phyloP scores from a whole-genome alignment of 106 monocot species.

The Posidonia australis region DNA sequence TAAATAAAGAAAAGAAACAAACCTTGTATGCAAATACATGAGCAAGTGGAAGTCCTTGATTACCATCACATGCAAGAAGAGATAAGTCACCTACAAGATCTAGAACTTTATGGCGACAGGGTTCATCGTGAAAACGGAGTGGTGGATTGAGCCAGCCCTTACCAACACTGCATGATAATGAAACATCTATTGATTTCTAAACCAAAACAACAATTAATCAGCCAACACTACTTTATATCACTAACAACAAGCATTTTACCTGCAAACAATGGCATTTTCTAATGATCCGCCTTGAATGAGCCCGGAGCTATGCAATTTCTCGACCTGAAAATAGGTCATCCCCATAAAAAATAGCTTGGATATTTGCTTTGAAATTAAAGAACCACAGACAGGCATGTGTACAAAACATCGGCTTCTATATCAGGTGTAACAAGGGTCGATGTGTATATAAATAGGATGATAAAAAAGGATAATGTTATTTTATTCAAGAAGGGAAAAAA shows the following conservation, averaged over 20 bases:
- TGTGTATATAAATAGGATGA: too few relatives aligned
- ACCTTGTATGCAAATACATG: slow-evolving; percentile 94
- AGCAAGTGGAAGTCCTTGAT: slow-evolving; percentile 71
- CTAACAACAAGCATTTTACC: slow-evolving; percentile 24
- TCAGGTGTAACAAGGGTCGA: too few relatives aligned
- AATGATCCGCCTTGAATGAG: slow-evolving; percentile 77
- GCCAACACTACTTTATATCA: not conserved
- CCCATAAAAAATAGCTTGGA: not conserved
- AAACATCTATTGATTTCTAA: not conserved
- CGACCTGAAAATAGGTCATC: slow-evolving; percentile 27
- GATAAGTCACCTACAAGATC: slow-evolving; percentile 94
- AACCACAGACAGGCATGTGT: too few relatives aligned
- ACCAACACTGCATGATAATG: slow-evolving; percentile 26
- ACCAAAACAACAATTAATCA: not conserved
- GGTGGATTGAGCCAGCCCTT: slow-evolving; percentile 91
- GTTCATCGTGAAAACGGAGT: slow-evolving; percentile 66
- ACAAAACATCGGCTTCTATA: too few relatives aligned
- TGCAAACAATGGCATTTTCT: slow-evolving; percentile 91
- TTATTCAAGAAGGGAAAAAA: too few relatives aligned
- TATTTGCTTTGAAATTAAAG: too few relatives aligned
- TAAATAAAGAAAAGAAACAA: slow-evolving; percentile 10
- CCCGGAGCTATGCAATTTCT: slow-evolving; percentile 42
- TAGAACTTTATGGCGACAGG: slow-evolving; percentile 84
- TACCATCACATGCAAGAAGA: slow-evolving; percentile 74
- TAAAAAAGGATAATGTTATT: too few relatives aligned